Base-by-base conservation (phyloP, 2,329 filamentous ascomycete genomes). In the Geoglossum cookeanum region DNA sequence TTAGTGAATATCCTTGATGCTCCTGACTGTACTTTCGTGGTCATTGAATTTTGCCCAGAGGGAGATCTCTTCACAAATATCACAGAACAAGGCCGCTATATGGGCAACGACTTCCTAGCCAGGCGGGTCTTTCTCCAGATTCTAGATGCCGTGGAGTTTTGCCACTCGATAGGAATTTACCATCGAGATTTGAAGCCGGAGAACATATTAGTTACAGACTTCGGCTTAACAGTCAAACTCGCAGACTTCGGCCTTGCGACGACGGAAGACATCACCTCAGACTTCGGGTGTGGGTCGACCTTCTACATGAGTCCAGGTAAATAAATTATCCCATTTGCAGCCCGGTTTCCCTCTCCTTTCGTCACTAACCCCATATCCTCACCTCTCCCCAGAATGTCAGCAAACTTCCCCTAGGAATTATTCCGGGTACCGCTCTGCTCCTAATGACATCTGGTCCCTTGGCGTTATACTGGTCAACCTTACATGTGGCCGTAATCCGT, bases 251-350 rank as follows among this genome's bases (percentile, higher is more conserved):
- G 92, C 68, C 80, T 98, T 57, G 92, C 92, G 59, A 97, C 89
- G 29, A 83, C 81, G 59, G 87, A 91, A 62, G 78, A 81, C 62
- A 77, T 84, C 63, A 95, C 91, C 62, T 85, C 89, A 64, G 92
- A 98, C 70, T 96, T 95, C 71, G 92, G 92, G 66, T 98, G 92
- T 69, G 92, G 92, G 61, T 97, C 92, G 35, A 97, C 91, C 13
- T 97, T 97, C 67, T 98, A 98, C 74, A 98, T 97, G 92, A 95
- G 89, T 67, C 92, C 92, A 80, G 91, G 91, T 96, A 85, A 70
- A 80, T 96, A 85, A 70, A 80, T 74, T 62, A 62, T 45, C 15
- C 22, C 22, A 22, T 22, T 57, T 35, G 66, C 59, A 58, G 30
- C 32, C 59, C 58, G 56, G 13, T 22, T 22, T 45, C 6, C n/a